These are phyloP conservation scores for Ascochyta pisi DNA, from an alignment of 2,329 filamentous ascomycete genomes.

Conservation along the genomic window DNA sequence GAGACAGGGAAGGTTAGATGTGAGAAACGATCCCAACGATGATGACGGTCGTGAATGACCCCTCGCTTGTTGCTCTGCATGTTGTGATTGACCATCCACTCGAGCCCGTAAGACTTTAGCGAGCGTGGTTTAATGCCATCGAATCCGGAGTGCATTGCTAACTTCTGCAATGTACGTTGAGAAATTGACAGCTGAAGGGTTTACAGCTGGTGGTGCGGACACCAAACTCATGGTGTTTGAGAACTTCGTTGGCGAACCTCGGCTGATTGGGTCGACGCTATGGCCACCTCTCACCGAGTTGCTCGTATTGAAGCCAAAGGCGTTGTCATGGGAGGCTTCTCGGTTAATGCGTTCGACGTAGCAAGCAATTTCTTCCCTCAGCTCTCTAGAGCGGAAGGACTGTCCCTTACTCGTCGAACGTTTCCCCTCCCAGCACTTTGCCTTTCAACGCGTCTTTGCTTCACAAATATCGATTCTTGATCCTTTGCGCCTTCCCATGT, in stretches of 20 bases:
- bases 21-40: background rate
- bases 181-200: background rate
- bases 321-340: too few species aligned
- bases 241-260: background rate
- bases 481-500: too few species aligned
- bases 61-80: too few species aligned
- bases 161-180: background rate
- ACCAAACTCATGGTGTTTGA: background rate
- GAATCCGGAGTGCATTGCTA: background rate
- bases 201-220: background rate
- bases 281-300: background rate
- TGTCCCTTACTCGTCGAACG: too few species aligned
- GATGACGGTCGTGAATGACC: too few species aligned
- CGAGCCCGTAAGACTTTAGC: background rate
- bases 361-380: too few species aligned
- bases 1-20: background rate
- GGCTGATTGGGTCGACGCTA: background rate
- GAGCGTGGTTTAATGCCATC: too few species aligned
- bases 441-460: too few species aligned
- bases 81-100: background rate
- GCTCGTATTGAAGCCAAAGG: background rate
- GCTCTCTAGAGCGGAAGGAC: too few species aligned
- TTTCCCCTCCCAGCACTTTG: too few species aligned
- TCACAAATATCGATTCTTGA: too few species aligned
- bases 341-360: too few species aligned